Base-by-base conservation (phyloP, 2,329 filamentous ascomycete species). In the Parastagonospora nodorum region DNA sequence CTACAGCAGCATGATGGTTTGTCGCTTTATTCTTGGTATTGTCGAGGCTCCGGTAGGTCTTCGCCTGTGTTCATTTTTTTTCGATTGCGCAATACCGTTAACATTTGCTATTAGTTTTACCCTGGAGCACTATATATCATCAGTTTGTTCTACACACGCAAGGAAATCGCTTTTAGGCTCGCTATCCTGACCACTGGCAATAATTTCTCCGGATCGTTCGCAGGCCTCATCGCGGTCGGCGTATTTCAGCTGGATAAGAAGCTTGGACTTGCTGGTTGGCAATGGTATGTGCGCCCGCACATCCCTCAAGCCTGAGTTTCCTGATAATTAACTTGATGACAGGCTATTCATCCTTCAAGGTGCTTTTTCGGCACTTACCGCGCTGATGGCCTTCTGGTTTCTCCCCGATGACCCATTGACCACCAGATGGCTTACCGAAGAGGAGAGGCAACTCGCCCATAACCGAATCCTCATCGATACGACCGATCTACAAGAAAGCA, bases 251-350 rank as follows among this genome's bases (percentile, higher is more conserved):
- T 78, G 15, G 69, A 78, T 35, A 74, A 74, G 11, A 69, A 62
- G 2, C 62, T 69, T 19, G 77, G 77, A 2, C 48, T 79, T 0
- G 62, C 66, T 16, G 72, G 73, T 0, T 80, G 77, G 74, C 55
- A 70, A 45, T 77, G 75, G 74, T 57, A 24, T 78, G 4, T 79
- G 77, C 41, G 69, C 78, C 11, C 72, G 77, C 7, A 74, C 77
- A 56, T 75, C 73, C 4, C 51, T 68, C 1, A 60, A 69, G 5
- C 76, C 74, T 8, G 48, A 57, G 60, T 36, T 15, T 55, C 44
- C 28, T 63, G 5, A 16, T 37, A 9, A 15, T 35, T 44, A 40
- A 39, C 24, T 41, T 37, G 3, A 41, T 53, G 30, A 78, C 72
- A 8, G 70, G 73, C 12, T 76, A 70, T 71, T 73, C 75, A 2